phyloP scores from a whole-genome alignment of 805 yeast species.

The Cyberlindnera petersonii region DNA sequence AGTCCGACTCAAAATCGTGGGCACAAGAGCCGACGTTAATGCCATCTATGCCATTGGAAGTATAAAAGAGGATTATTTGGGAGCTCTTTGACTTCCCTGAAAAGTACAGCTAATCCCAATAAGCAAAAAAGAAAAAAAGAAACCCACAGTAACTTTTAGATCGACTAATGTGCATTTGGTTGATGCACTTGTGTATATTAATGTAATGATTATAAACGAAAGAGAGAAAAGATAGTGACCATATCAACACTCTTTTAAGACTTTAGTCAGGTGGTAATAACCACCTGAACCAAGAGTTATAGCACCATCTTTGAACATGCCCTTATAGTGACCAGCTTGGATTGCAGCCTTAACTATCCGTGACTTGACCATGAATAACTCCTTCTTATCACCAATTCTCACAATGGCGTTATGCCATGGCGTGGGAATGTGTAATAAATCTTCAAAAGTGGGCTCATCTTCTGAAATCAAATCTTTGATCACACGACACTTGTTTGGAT shows the following conservation, averaged over 20 bases:
- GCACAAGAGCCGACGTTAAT: slow-evolving; percentile 96
- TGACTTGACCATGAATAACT: slow-evolving; percentile 34
- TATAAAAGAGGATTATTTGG: slow-evolving; percentile 95
- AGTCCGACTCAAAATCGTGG: slow-evolving; percentile 92
- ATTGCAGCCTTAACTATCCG: slow-evolving; percentile 35
- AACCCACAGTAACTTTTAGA: too few species aligned
- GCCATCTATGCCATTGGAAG: slow-evolving; percentile 97
- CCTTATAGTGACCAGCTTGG: slow-evolving; percentile 5
- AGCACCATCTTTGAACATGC: background rate
- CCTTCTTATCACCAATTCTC: slow-evolving; percentile 34
- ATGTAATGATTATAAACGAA: slow-evolving; percentile 7
- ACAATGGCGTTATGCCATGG: slow-evolving; percentile 63
- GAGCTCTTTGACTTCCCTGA: slow-evolving; percentile 49
- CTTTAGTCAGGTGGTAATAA: slow-evolving; percentile 1
- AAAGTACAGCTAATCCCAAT: background rate
- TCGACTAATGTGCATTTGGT: background rate
- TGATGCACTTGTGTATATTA: slow-evolving; percentile 4
- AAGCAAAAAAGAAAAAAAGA: background rate
- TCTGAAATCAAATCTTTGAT: slow-evolving; percentile 38
- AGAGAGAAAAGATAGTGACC: too few species aligned
- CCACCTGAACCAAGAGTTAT: slow-evolving; percentile 1
- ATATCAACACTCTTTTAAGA: background rate
- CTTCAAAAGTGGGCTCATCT: slow-evolving; percentile 44
- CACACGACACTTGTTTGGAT: slow-evolving; percentile 40
- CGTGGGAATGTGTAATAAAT: slow-evolving; percentile 57